Conservation (phyloP, 805 yeast species). For the Sungouiozyma ichnusensis region DNA sequence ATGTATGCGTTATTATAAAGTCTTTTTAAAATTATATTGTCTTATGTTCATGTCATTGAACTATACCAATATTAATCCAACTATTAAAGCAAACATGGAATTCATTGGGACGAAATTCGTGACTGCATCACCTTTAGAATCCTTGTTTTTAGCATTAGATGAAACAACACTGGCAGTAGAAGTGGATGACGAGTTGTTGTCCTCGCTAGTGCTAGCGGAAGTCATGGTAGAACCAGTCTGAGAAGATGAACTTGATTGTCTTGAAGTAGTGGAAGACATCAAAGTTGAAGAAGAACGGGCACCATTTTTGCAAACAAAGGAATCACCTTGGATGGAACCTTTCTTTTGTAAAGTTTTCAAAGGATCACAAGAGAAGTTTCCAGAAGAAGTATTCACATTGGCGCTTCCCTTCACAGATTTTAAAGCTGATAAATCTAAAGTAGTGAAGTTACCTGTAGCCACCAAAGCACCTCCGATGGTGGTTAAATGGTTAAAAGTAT, state of each 20-base stretch:
- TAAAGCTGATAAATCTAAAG: slow-evolving; percentile 66
- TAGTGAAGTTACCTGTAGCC: slow-evolving; percentile 68
- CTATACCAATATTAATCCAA: background rate
- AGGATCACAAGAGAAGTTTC: slow-evolving; percentile 65
- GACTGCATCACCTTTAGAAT: slow-evolving; percentile 6
- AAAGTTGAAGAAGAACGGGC: slow-evolving; percentile 35
- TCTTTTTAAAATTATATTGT: background rate
- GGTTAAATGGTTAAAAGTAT: slow-evolving; percentile 63
- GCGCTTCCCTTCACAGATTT: slow-evolving; percentile 87
- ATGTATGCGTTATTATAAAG: background rate
- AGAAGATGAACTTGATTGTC: slow-evolving; percentile 34
- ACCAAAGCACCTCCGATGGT: slow-evolving; percentile 82
- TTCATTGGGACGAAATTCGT: slow-evolving; percentile 1
- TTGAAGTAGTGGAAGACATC: slow-evolving; percentile 18
- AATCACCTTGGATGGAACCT: slow-evolving; percentile 87
- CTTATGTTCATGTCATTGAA: too few relatives aligned
- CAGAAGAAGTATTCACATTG: slow-evolving; percentile 58
- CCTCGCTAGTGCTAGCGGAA: too few relatives aligned
- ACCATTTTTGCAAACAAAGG: slow-evolving; percentile 64
- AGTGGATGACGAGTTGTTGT: slow-evolving; percentile 7
- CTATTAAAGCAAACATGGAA: background rate
- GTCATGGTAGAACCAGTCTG: slow-evolving; percentile 3
- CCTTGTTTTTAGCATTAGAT: background rate
- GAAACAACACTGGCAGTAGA: background rate
- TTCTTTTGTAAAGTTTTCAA: slow-evolving; percentile 61